phyloP scores from a whole-genome alignment of 345 rosid species.

The Pugionium cornutum region DNA sequence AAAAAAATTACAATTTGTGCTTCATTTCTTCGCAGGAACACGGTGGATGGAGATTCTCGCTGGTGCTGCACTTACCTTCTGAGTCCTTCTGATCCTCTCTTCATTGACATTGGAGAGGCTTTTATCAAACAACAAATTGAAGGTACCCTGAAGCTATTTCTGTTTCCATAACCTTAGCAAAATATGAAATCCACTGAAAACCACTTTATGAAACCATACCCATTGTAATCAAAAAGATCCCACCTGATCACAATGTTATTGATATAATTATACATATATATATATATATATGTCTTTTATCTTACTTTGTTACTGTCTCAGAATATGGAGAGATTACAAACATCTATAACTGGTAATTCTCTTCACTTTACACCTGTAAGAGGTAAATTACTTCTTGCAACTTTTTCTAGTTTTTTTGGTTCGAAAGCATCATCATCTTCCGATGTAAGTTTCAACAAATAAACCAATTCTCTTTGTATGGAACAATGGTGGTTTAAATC shows the following conservation, averaged over 20 bases:
- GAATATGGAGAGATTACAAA: conserved; percentile 96
- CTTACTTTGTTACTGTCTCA: conserved; percentile 42
- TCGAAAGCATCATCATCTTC: not conserved
- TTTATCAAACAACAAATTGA: conserved; percentile 71
- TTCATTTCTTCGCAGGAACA: conserved; percentile 59
- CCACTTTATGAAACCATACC: conserved; percentile 9
- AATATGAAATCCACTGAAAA: conserved; percentile 1
- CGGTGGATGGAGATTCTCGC: conserved; percentile 74
- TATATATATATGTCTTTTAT: not conserved
- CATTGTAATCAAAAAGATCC: conserved; percentile 5
- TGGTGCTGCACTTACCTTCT: conserved; percentile 99
- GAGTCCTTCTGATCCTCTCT: conserved; percentile 82
- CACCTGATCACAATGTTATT: conserved; percentile 15
- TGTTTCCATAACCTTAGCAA: conserved; percentile 9
- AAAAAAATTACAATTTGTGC: conserved; percentile 6
- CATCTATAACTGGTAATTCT: conserved; percentile 85
- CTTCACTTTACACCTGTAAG: conserved; percentile 18
- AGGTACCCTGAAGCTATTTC: conserved; percentile 50
- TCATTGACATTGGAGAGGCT: conserved; percentile 82
- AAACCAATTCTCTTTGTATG: not conserved
- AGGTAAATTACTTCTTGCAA: conserved; percentile 4
- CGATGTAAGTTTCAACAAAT: not conserved
- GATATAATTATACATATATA: not conserved
- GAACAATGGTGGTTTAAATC: not conserved
- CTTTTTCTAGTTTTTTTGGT: not conserved